Evolutionary conservation across 192 early-diverging fungal genomes (phyloP), one percentile per base, ranked within the genome.

Genomic region (Coemansia sp.): DNA sequence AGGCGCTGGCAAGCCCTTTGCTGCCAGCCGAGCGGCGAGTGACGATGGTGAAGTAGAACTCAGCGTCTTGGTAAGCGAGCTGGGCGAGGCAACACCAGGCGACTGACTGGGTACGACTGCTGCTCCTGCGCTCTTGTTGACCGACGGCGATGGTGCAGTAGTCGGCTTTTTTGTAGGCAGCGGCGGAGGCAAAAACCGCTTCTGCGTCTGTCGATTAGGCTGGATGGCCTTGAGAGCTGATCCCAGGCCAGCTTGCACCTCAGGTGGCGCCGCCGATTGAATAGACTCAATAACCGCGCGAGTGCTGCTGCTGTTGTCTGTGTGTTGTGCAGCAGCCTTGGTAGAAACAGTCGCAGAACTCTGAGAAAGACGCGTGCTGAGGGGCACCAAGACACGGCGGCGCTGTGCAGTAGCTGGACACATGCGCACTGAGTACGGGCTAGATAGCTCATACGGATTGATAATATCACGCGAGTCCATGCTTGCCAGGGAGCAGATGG

Each of bases 391-490:
- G n/a, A 67, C 77, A 10, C 68, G 63, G 13, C 71, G 77, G 14
- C 68, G 67, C 58, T 79, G 77, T 16, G 61, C 34, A 18, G 65
- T 50, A n/a, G 53, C 62, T 7, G 65, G 68, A 6, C 59, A 68
- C 68, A 74, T 79, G 51, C 71, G 67, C 18, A 67, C 67, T 3
- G 71, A 43, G 16, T 75, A 67, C 13, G 78, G 73, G 42, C 73
- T 75, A 45, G 65, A 26, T 2, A 80, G 58, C 69, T 80, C 77
- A 24, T 80, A 80, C 38, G 77, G 77, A 20, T 74, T 74, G 39
- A 68, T 48, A 18, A 60, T 21, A 24, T 56, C 69, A 9, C 62
- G 65, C 14, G 63, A 13, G 2, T 74, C 66, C 16, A 60, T 21
- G 16, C 24, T 48, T 14, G 51, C 50, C 31, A 71, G 73, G 28